Evolutionary conservation across 805 yeast species (phyloP), one percentile per base, ranked within the genome.

Genomic region (Wickerhamomyces sydowiorum): DNA sequence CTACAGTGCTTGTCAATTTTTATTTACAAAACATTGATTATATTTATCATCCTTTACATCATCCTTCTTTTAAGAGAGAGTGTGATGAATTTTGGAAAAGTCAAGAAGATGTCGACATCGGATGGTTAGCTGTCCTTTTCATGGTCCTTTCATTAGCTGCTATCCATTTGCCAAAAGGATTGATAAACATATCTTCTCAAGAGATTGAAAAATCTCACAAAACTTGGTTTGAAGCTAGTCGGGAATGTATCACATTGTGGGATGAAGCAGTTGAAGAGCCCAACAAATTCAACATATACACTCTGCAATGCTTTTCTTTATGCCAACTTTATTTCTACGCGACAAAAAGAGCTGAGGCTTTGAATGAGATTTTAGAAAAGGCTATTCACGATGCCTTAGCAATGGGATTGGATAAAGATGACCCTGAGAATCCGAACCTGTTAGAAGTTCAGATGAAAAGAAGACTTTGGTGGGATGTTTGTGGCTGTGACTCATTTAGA

Each of bases 391-490:
- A 50, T 34, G 57, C 56, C 4, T 47, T 39, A 38, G 49, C 42
- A 5, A 50, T 58, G 57, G 57, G 54, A 0, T 40, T 59, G 9
- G 52, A 59, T 34, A 44, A 47, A 33, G 61, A 54, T 39, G 56
- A 55, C 32, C 23, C 35, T n/a, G 46, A 46, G 5, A 54, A 54
- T 35, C 48, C 56, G 31, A 46, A 53, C 33, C 24, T 57, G 36
- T 21, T 55, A 15, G 61, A 54, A 32, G 17, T 53, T 12, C 66
- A 63, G 40, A 39, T 62, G 52, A 57, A 56, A 37, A 57, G 64
- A 45, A 51, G 67, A 35, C 37, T 56, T 3, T 56, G 61, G 61
- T 56, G 61, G 61, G 59, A 54, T 38, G 52, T 56, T 20, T 53
- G 59, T 47, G 57, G 60, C 6, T 53, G 59, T 49, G 61, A 56